A percentile compares a stretch with the other conserved stretches of the same genome.
Evolutionary conservation across 2,329 filamentous ascomycete genomes (phyloP).

Genomic region (Pyrenochaeta sp.): DNA sequence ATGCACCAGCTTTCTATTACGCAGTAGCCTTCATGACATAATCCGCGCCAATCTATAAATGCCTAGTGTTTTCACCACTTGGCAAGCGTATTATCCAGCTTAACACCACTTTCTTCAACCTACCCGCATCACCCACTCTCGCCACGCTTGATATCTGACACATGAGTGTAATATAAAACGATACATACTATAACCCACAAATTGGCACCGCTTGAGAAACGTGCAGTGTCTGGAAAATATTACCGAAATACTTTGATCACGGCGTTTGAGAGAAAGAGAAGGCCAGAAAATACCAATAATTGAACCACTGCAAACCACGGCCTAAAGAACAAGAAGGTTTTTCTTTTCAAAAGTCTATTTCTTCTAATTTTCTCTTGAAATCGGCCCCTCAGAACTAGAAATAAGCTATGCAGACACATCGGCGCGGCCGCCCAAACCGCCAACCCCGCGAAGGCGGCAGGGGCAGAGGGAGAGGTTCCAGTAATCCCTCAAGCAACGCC

Average conservation of each 20-base stretch:
- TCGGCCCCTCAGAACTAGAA: too few relatives aligned
- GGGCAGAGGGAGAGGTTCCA: slow-evolving; percentile 11
- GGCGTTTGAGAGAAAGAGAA: too few relatives aligned
- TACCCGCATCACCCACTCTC: background rate
- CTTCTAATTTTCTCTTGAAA: too few relatives aligned
- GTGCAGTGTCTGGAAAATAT: too few relatives aligned
- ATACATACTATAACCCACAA: too few relatives aligned
- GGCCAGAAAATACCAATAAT: too few relatives aligned
- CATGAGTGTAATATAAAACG: background rate
- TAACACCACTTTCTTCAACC: background rate
- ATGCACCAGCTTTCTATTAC: too few relatives aligned
- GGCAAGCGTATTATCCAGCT: background rate
- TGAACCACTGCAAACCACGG: too few relatives aligned
- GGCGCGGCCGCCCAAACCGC: slow-evolving; percentile 39
- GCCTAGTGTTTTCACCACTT: background rate
- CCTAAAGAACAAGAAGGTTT: too few relatives aligned
- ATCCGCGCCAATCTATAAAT: background rate
- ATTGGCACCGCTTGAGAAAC: too few relatives aligned
- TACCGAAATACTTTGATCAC: too few relatives aligned
- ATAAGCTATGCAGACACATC: slow-evolving; percentile 1
- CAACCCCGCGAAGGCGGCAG: slow-evolving; percentile 22
- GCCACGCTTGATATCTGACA: background rate
- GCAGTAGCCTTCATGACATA: slow-evolving; percentile 4
- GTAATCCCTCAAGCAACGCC: slow-evolving; percentile 3
- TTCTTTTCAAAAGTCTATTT: too few relatives aligned